Evolutionary conservation across 2,329 filamentous ascomycete genomes (phyloP), one percentile per base, ranked within the genome.

Genomic region (Aspergillus ustus): DNA sequence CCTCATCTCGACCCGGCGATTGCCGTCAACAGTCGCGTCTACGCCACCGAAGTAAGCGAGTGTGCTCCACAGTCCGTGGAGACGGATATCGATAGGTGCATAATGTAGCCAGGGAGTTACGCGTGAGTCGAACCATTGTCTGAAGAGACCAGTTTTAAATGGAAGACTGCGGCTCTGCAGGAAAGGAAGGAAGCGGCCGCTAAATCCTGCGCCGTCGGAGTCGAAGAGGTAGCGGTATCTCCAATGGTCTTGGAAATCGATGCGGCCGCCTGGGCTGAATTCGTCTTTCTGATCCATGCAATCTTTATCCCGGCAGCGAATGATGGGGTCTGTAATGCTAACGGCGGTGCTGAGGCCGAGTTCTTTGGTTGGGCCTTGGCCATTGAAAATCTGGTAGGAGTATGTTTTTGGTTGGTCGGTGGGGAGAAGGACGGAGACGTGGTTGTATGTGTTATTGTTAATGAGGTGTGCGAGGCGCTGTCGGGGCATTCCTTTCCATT

Each of bases 41-140:
- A 78, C 80, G 0, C 89, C 90, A 4, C 83, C 79, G 70, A 95
- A 94, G 75, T 92, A 95, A 0, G 89, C 85, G 57, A 93, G 76
- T 0, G 89, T 91, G 64, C 86, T 87, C 80, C 91, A 92, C 45
- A 95, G 77, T 1, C 85, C 90, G 63, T 93, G 90, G 20, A 91
- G 86, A 3, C 91, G 84, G 1, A 89, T 67, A 72, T 95, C 91
- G 17, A 93, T 77, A 8, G 92, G 92, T 1, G 94, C 88, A 69
- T 92, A 95, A 73, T 96, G 91, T 49, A 89, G 79, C 91, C 91
- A 96, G 0, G 91, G 86, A 61, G 83, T 84, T 17, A 95, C 77
- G 6, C 92, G 85, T 53, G 89, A 87, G 61, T 91, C 89, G 75
- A 89, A 91, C 92, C 92, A 96, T 71, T 92, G 87, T 25, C 87